Base-by-base conservation (phyloP, 2,329 filamentous ascomycete genomes). In the Pseudogymnoascus sp. region DNA sequence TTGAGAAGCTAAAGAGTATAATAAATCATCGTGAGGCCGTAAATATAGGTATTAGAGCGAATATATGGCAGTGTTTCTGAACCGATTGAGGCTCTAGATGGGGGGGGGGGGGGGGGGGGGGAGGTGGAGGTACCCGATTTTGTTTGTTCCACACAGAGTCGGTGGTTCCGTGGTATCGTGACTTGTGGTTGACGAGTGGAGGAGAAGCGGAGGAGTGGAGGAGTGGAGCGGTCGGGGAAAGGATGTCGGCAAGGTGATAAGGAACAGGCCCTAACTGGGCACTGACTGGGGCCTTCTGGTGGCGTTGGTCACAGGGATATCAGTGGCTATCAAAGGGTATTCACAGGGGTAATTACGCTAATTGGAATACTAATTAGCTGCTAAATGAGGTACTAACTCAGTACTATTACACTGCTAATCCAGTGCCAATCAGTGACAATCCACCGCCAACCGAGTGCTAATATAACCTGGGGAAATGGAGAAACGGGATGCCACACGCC, bases 381-480 rank as follows among this genome's bases (percentile, higher is more conserved):
- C 43, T 52, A 52, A 52, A 52, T 52, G 12, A 52, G 43, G 43
- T 52, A 52, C 43, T 45, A 45, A 45, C 21, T 26, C 8, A 43
- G 19, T 21, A 21, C 8, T 12, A 52, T 16, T 6, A 2, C 14
- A 29, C 14, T 11, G 29, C 23, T 7, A 31, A 52, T 52, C 43
- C 43, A 52, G 23, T 29, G 14, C 8, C 14, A 29, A 52, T 52
- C 39, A 43, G 39, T 23, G n/a, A n/a, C 38, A 39, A 39, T 19
- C 41, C 19, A 45, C 5, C 23, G 43, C 23, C 43, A 52, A 16
- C 14, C 43, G 7, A 52, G 43, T 45, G 43, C 43, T 52, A 52
- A 31, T 52, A 52, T 52, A 52, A 52, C 43, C 43, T 52, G 43
- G 43, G 43, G 43, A 52, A 52, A 52, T 52, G 43, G 43, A 52